Evolutionary conservation across 169 alveolate species (phyloP), one percentile per base, ranked within the genome.

Genomic region (Cryptosporidium ryanae): DNA sequence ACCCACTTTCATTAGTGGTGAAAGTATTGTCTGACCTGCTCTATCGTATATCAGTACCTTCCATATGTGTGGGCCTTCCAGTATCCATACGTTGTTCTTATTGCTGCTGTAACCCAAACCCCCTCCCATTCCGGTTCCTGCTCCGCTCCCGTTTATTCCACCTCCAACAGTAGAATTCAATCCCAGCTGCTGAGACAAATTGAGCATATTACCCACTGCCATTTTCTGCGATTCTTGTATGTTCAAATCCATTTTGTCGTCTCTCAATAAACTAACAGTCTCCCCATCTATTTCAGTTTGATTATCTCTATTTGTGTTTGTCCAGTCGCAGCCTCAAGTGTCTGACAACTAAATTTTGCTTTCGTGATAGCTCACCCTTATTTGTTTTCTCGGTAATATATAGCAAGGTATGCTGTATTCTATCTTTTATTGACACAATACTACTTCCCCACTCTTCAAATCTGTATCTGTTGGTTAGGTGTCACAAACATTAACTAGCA

Each of bases 1-100:
- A 2, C 97, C 96, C 17, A 90, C 91, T 49, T 93, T 93, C 59
- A 94, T 61, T n/a, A 94, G 82, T 13, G 96, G 96, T 2, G 96
- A 92, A 32, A 94, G 64, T 15, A 94, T 84, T 34, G 91, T 90
- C 64, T 89, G 92, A 12, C 94, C 93, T 57, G 92, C 94, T 21
- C 90, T 89, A 68, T 94, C 96, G 82, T 94, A 94, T 15, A 94
- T 94, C 66, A 94, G 82, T 46, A 92, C 91, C 87, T 94, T 94
- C 96, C 96, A 94, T 29, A 76, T 76, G 27, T 76, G 87, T 29
- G 87, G 87, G 15, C 87, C 87, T 27, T 76, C 87, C 15, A 76
- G 23, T 25, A 76, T 76, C 87, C 87, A 76, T 8, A 76, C 71
- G 59, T 76, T 61, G 44, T 76, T 76, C 18, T 55, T 76, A 17